phyloP scores from a whole-genome alignment of 371 early-diverging fungal genomes.

The Mortierella sp. region DNA sequence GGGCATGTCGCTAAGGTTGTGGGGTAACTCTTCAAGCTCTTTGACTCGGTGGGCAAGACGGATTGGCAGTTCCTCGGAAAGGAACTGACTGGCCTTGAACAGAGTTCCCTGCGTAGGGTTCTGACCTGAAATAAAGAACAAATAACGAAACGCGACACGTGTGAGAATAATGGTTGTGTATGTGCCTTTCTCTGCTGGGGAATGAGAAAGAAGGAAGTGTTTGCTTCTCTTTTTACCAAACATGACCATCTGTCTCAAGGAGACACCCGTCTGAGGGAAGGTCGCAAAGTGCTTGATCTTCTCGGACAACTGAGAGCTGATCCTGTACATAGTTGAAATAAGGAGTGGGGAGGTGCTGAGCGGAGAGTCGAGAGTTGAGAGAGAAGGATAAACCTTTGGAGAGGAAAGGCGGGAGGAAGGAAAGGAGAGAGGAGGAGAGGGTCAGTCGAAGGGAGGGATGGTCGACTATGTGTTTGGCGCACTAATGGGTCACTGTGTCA shows the following conservation, averaged over 20 bases:
- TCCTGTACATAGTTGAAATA: slow-evolving; percentile 62
- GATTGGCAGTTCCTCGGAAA: slow-evolving; percentile 95
- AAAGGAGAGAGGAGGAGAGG: neutral
- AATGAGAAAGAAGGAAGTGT: too few relatives aligned
- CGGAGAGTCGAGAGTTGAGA: neutral
- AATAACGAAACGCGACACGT: slow-evolving; percentile 11
- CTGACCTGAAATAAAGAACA: slow-evolving; percentile 70
- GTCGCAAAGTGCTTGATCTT: slow-evolving; percentile 82
- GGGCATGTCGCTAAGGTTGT: slow-evolving; percentile 91
- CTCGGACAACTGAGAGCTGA: slow-evolving; percentile 76
- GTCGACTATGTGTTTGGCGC: neutral
- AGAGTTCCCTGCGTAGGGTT: slow-evolving; percentile 87
- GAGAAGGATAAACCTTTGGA: neutral
- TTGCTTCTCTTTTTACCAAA: slow-evolving; percentile 73
- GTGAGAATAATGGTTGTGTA: neutral
- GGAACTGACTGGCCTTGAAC: slow-evolving; percentile 91
- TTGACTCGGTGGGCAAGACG: slow-evolving; percentile 97
- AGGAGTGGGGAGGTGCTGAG: slow-evolving; percentile 7
- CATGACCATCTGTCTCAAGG: slow-evolving; percentile 93
- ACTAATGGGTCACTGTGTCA: neutral
- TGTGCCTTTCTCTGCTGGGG: neutral
- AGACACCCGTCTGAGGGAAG: slow-evolving; percentile 93
- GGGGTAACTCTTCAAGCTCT: slow-evolving; percentile 94
- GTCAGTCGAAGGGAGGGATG: neutral
- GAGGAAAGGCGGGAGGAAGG: neutral